Percentiles rank a stretch among this genome's conserved stretches.
These are phyloP conservation scores for Fomitopsis pulvina DNA, from an alignment of 768 basidiomycete genomes.

Conservation along the genomic window DNA sequence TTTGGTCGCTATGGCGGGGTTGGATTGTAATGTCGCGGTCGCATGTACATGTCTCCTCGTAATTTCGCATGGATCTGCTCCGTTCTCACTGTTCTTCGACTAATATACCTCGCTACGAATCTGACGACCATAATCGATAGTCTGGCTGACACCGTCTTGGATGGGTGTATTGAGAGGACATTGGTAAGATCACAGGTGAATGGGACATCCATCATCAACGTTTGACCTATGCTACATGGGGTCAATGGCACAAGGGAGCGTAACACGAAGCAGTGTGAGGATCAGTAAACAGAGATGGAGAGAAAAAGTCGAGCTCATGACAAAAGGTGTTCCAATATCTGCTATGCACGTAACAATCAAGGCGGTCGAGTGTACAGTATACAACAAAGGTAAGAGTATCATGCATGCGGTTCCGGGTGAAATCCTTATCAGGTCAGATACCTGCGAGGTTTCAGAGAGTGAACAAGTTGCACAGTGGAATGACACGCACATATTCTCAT, in stretches of 20 bases:
- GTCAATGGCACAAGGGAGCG: background rate
- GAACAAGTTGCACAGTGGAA: background rate
- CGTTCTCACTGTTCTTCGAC: slow-evolving; percentile 16
- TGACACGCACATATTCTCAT: slow-evolving; percentile 59
- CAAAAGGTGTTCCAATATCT: no score
- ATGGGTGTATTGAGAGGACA: no score
- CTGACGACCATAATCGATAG: slow-evolving; percentile 11
- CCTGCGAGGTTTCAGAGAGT: background rate
- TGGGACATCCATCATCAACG: no score
- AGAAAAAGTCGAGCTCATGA: no score
- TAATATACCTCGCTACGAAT: slow-evolving; percentile 24
- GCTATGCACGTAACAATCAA: no score
- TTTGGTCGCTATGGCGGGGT: background rate
- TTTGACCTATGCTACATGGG: background rate
- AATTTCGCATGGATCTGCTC: slow-evolving; percentile 2
- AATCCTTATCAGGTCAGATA: background rate
- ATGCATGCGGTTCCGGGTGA: no score
- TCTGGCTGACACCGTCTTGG: no score
- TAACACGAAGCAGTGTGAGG: background rate
- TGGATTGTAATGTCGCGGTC: slow-evolving; percentile 1
- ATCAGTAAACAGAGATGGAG: background rate
- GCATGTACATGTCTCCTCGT: background rate
- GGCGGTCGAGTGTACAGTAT: no score
- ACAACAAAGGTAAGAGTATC: no score
- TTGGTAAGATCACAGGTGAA: no score